Evolutionary conservation across 768 basidiomycete species (phyloP), one percentile per base, ranked within the genome.

Genomic region (Auricularia auricula-judae): DNA sequence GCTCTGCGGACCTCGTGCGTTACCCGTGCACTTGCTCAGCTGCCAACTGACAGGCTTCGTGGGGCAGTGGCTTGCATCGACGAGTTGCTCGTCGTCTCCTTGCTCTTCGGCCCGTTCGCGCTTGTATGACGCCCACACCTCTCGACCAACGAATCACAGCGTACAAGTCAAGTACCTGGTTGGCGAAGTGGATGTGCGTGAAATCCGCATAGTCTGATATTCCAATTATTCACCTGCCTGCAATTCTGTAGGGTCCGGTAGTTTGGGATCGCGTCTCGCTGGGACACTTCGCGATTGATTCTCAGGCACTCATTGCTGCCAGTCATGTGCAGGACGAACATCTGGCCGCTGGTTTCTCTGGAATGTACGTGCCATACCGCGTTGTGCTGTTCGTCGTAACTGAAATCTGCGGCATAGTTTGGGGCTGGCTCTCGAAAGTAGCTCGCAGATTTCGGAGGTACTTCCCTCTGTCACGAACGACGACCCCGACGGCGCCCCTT

Each of bases 291-390:
- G 74, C 61, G 39, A 81, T 93, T 43, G 71, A 76, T 12, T 79
- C 79, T 64, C 91, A 93, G 68, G 89, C 90, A 0, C 73, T 91
- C n/a, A 83, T 88, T 89, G 86, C 89, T 2, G 89, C 83, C 3
- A 72, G 78, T 43, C 67, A 68, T 44, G 83, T 91, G 60, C 53
- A 73, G 1, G 69, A 76, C 43, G 91, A 92, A 72, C 82, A 82
- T 0, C 80, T 92, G 5, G 74, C 80, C 0, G 69, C 78, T 8
- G 67, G 76, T 12, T 92, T 87, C 71, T 29, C 56, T 7, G 56
- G 56, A 5, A 59, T 59, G 56, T 59, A 34, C 23, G 56, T 59
- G 7, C 47, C 47, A 18, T 51, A 5, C 11, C 21, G 18, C 39
- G 11, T 8, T 51, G 47, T 18, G 10, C 47, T 51, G 5, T 51